phyloP scores from a whole-genome alignment of 106 monocot species.

The Acorus gramineus region DNA sequence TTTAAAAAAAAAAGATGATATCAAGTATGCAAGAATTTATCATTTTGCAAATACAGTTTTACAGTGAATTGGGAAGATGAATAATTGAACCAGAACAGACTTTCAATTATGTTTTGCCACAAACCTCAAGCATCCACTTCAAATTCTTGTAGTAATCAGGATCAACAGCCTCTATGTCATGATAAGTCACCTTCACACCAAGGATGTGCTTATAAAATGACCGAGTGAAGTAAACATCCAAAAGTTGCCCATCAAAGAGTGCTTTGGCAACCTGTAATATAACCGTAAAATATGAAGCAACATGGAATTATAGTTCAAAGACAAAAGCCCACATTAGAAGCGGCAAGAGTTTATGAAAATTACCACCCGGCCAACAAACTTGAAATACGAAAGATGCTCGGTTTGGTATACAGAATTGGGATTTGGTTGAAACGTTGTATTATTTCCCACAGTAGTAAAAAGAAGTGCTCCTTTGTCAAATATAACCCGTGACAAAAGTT shows the following conservation, averaged over 20 bases:
- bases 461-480: slow-evolving; percentile 83
- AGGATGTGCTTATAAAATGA: slow-evolving; percentile 88
- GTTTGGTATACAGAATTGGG: slow-evolving; percentile 80
- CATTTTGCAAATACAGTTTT: no score
- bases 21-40: no score
- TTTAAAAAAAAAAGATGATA: no score
- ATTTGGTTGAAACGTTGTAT: slow-evolving; percentile 72
- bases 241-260: slow-evolving; percentile 75
- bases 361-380: slow-evolving; percentile 85
- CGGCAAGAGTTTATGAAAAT: not conserved
- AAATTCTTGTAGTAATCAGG: slow-evolving; percentile 85
- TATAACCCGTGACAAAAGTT: slow-evolving; percentile 56
- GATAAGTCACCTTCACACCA: slow-evolving; percentile 76
- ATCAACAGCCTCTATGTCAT: slow-evolving; percentile 79
- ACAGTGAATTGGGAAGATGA: no score
- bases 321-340: not conserved
- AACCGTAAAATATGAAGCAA: not conserved
- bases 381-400: slow-evolving; percentile 82
- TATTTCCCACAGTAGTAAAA: slow-evolving; percentile 74
- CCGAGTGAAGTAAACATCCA: slow-evolving; percentile 78
- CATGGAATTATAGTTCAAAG: not conserved
- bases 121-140: slow-evolving; percentile 88
- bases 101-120: not conserved
- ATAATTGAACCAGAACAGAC: no score
- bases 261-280: slow-evolving; percentile 65